phyloP scores from a whole-genome alignment of 768 basidiomycete species.

The Termitomyces sp. region DNA sequence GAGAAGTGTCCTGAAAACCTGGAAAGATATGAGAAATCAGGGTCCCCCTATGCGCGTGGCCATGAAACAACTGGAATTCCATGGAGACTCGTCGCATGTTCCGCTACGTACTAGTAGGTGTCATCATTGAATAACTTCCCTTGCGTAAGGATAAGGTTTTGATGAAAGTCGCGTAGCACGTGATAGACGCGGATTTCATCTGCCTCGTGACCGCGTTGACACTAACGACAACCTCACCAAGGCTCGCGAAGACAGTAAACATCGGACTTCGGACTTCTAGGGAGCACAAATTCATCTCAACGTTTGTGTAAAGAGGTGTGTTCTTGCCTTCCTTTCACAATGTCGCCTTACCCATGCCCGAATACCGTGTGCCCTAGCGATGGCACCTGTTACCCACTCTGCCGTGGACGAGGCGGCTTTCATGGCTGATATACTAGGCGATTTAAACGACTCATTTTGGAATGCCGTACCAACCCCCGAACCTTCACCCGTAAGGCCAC shows the following conservation, averaged over 20 bases:
- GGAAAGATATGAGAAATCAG: too few species aligned
- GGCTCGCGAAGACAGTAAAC: neutral
- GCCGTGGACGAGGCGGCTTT: conserved; percentile 52
- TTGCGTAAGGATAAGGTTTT: neutral
- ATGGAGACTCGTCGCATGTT: too few species aligned
- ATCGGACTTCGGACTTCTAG: neutral
- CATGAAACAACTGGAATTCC: too few species aligned
- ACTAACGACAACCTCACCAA: neutral
- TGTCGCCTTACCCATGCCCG: neutral
- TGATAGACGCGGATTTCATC: neutral
- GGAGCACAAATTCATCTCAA: neutral
- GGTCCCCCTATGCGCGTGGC: too few species aligned
- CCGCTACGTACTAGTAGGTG: too few species aligned
- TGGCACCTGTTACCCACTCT: conserved; percentile 30
- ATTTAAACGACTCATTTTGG: conserved; percentile 50
- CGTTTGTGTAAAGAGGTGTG: neutral
- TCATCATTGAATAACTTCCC: too few species aligned
- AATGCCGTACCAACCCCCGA: conserved; percentile 34
- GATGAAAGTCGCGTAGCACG: neutral
- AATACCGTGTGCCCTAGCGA: conserved; percentile 10
- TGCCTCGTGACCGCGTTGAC: conserved; percentile 4
- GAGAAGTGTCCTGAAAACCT: too few species aligned
- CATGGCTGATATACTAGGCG: conserved; percentile 31
- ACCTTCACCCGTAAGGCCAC: conserved; percentile 21
- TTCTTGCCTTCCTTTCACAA: neutral